Evolutionary conservation across 768 basidiomycete species (phyloP).

Genomic region (Lactarius tabidus): DNA sequence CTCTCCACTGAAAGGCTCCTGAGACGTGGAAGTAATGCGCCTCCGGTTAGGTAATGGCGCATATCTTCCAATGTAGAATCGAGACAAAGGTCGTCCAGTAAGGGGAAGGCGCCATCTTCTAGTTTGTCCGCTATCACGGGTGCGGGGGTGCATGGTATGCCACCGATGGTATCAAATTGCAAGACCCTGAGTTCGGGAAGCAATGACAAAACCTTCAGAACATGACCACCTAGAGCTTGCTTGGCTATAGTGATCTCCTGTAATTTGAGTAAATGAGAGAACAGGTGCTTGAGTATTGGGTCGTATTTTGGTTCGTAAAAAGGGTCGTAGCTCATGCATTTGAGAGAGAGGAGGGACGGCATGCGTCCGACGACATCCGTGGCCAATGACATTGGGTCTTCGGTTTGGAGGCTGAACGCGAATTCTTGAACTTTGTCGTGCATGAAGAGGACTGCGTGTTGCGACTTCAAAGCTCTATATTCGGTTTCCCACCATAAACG

Average conservation of each 20-base stretch:
- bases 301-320: not conserved
- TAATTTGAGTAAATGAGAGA: conserved; percentile 12
- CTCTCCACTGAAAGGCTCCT: conserved; percentile 18
- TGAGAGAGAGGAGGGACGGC: conserved; percentile 20
- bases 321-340: not conserved
- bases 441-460: conserved; percentile 22
- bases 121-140: conserved; percentile 1
- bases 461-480: not conserved
- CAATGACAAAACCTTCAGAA: conserved; percentile 14
- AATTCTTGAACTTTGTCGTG: conserved; percentile 24
- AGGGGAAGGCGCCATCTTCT: conserved; percentile 21
- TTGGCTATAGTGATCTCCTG: conserved; percentile 18
- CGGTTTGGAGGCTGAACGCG: not conserved
- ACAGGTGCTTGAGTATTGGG: conserved; percentile 6
- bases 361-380: conserved; percentile 22
- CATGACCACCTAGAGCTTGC: conserved; percentile 1
- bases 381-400: not conserved
- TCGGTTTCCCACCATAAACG: conserved; percentile 13
- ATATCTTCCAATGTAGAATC: conserved; percentile 21
- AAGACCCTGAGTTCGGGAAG: conserved; percentile 21
- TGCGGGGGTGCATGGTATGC: not conserved
- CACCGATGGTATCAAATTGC: conserved; percentile 16
- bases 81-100: conserved; percentile 22
- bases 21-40: conserved; percentile 17
- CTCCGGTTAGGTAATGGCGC: conserved; percentile 19